Base-by-base conservation (phyloP, 257 asterid genomes). In the Solanum raphanifolium region DNA sequence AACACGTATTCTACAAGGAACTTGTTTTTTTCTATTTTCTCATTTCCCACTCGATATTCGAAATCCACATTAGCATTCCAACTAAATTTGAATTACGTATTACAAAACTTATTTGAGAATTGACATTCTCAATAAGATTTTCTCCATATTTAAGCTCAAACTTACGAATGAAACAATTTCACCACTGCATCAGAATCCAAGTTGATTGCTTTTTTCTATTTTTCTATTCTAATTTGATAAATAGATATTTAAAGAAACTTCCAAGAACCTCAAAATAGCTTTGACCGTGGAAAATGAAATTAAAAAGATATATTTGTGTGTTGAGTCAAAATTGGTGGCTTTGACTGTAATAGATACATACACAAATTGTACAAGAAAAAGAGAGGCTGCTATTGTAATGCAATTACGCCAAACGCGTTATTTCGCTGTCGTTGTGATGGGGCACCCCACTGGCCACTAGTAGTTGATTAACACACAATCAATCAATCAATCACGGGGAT, bases 291-390 rank as follows among this genome's bases (percentile, higher is more conserved):
- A 86, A 87, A 87, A 86, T 82, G 58, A 21, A 38, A 9, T 60
- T 10, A 79, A 6, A 18, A 25, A n/a, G 13, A 25, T n/a, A 62
- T 62, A 62, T 10, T 62, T 62, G 31, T 10, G 71, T n/a, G 16
- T n/a, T 10, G 39, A 83, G 89, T 90, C 91, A 88, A 91, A 88
- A 1, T 87, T 23, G 87, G 92, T 90, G 90, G 88, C 89, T 91
- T 91, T 91, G 93, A 91, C 91, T 69, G 48, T 21, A 73, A 74
- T 84, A 86, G 86, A 55, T 60, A 79, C 81, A 62, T 5, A 35
- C 39, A 35, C 31, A 74, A 21, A 13, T 9, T 48, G 35, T 29
- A 62, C 38, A 4, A 34, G 20, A 82, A 55, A 48, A 75, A 38
- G 87, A 65, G 9, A 84, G 58, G 86, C 71, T 91, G 69, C 43